Conservation (phyloP, 257 asterid genomes). For the Fraxinus quadrangulata region DNA sequence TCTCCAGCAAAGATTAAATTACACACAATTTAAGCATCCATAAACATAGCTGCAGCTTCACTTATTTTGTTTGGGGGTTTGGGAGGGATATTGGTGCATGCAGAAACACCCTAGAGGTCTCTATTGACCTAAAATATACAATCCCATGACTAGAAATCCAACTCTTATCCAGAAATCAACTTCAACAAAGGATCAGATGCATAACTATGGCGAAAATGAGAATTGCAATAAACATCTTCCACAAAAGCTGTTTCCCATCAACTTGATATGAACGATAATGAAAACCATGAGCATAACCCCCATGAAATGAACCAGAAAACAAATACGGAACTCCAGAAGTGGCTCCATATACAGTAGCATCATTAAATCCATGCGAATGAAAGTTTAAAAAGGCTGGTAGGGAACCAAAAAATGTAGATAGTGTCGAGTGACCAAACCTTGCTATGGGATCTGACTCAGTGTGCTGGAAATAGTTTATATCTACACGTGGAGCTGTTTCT, state of each 20-base stretch:
- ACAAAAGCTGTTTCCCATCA: constrained; percentile 54
- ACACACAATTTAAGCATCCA: background rate
- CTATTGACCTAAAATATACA: constrained; percentile 44
- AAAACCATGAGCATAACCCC: constrained; percentile 74
- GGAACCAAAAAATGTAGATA: constrained; percentile 61
- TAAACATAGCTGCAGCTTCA: background rate
- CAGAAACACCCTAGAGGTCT: constrained; percentile 17
- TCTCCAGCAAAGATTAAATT: background rate
- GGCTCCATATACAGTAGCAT: constrained; percentile 79
- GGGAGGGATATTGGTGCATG: background rate
- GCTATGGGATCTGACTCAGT: constrained; percentile 59
- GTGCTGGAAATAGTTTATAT: constrained; percentile 47
- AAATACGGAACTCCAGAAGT: constrained; percentile 70
- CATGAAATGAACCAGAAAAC: constrained; percentile 72
- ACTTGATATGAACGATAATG: constrained; percentile 47
- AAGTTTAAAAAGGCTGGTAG: constrained; percentile 67
- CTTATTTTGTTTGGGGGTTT: background rate
- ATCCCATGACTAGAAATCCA: constrained; percentile 18
- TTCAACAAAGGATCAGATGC: constrained; percentile 43
- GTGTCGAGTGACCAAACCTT: constrained; percentile 58
- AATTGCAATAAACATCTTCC: constrained; percentile 55
- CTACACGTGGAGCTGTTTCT: constrained; percentile 58
- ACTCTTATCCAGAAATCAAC: constrained; percentile 22
- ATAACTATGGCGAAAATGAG: constrained; percentile 47
- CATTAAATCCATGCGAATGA: constrained; percentile 66